Conservation (phyloP, 495 filamentous ascomycete species). For the Xylaria scruposa region DNA sequence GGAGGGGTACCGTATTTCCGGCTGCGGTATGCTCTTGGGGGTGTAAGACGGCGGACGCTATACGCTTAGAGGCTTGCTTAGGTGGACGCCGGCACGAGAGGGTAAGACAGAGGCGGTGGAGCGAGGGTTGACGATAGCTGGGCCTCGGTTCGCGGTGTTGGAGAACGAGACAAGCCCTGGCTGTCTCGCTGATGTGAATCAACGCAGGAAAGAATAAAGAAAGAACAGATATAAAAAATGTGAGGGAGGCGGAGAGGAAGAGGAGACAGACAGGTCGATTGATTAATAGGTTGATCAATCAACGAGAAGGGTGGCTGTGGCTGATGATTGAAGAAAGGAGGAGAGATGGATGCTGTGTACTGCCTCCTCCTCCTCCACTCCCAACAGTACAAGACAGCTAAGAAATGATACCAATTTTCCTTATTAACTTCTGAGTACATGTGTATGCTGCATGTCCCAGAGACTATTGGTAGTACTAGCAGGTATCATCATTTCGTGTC, state of each 20-base stretch:
- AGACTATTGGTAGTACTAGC: not conserved
- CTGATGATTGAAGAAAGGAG: constrained; percentile 7
- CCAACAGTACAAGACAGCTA: not conserved
- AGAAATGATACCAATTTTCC: not conserved
- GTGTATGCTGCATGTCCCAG: not conserved
- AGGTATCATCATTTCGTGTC: not conserved
- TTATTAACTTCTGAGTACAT: not conserved
- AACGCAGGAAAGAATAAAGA: not conserved
- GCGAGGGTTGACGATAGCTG: not conserved
- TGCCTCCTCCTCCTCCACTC: not conserved
- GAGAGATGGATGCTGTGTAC: not conserved
- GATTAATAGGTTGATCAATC: not conserved
- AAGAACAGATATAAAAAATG: not conserved
- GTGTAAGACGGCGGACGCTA: not conserved
- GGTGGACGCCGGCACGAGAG: constrained; percentile 7
- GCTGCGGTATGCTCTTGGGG: not conserved
- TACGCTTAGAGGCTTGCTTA: not conserved
- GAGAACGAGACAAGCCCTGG: not conserved
- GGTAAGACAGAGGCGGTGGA: constrained; percentile 14
- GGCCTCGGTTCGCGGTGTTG: constrained; percentile 2
- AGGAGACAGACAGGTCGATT: not conserved
- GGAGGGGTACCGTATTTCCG: constrained; percentile 21
- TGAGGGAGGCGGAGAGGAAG: not conserved
- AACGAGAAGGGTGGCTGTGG: constrained; percentile 24
- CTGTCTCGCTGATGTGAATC: not conserved